phyloP scores from a whole-genome alignment of 2,329 filamentous ascomycete species.

The Lachnellula cervina region DNA sequence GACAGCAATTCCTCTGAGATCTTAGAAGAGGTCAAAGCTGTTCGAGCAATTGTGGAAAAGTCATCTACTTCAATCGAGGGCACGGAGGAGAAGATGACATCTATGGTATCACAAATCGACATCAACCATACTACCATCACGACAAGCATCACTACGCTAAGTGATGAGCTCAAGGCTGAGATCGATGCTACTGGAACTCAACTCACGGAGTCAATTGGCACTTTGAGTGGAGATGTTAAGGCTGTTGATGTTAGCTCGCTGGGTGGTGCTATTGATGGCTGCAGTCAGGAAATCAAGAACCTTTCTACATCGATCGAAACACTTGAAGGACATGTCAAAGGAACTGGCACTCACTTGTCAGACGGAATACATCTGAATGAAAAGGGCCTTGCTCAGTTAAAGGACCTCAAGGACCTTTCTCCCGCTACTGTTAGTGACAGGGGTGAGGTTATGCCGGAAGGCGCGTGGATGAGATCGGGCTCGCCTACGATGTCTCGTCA shows the following conservation, averaged over 20 bases:
- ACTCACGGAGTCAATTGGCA: slow-evolving; percentile 15
- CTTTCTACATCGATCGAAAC: slow-evolving; percentile 8
- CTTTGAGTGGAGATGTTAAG: slow-evolving; percentile 9
- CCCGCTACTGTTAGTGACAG: background rate
- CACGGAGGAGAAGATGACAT: slow-evolving; percentile 12
- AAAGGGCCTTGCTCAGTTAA: slow-evolving; percentile 13
- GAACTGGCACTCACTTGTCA: slow-evolving; percentile 1
- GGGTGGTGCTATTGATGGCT: slow-evolving; percentile 5
- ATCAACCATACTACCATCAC: slow-evolving; percentile 25
- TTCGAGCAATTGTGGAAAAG: slow-evolving; percentile 15
- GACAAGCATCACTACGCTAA: slow-evolving; percentile 21
- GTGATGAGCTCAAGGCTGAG: slow-evolving; percentile 24
- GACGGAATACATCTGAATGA: slow-evolving; percentile 18
- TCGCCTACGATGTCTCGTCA: background rate
- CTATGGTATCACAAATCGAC: slow-evolving; percentile 20
- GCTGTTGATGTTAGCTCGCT: slow-evolving; percentile 9
- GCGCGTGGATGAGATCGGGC: slow-evolving; percentile 5
- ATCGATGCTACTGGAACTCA: slow-evolving; percentile 24
- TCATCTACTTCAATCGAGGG: slow-evolving; percentile 12
- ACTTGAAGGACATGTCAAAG: slow-evolving; percentile 1
- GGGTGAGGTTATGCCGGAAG: slow-evolving; percentile 4
- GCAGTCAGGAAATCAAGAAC: slow-evolving; percentile 6
- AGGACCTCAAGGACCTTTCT: background rate
- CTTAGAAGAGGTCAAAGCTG: slow-evolving; percentile 19
- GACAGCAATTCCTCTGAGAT: slow-evolving; percentile 9